A percentile compares a stretch with the other conserved stretches of the same genome.
Evolutionary conservation across 2,329 filamentous ascomycete species (phyloP).

Genomic region (Penicillium occitanis): DNA sequence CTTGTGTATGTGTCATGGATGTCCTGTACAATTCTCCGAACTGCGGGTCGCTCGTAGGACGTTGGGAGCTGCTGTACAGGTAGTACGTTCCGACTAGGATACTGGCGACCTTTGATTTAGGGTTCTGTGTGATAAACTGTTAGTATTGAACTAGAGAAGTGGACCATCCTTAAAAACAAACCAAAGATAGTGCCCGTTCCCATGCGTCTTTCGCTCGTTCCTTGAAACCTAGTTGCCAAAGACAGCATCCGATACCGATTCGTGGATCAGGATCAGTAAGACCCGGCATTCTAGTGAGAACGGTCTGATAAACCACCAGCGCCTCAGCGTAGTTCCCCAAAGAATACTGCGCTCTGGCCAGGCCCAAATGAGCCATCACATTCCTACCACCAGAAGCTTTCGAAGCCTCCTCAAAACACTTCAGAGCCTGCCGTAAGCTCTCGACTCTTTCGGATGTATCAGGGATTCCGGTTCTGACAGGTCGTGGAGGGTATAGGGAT

Average conservation of each 20-base stretch:
- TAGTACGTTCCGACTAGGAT: slow-evolving; percentile 88
- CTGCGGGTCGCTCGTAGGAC: slow-evolving; percentile 77
- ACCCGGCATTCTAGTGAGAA: slow-evolving; percentile 79
- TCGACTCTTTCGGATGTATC: slow-evolving; percentile 72
- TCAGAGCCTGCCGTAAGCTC: slow-evolving; percentile 78
- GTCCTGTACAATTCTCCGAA: slow-evolving; percentile 86
- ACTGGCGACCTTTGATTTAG: slow-evolving; percentile 84
- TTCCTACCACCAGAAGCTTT: slow-evolving; percentile 82
- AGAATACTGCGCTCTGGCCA: slow-evolving; percentile 81
- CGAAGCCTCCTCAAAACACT: slow-evolving; percentile 92
- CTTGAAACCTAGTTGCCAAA: slow-evolving; percentile 95
- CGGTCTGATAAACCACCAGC: slow-evolving; percentile 80
- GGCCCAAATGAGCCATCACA: slow-evolving; percentile 87
- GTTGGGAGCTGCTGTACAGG: slow-evolving; percentile 79
- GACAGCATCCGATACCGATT: slow-evolving; percentile 93
- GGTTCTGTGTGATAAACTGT: slow-evolving; percentile 48
- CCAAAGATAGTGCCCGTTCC: slow-evolving; percentile 80
- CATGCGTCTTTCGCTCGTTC: slow-evolving; percentile 88
- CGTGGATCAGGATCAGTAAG: slow-evolving; percentile 90
- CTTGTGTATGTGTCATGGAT: slow-evolving; percentile 93
- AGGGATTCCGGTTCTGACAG: slow-evolving; percentile 59
- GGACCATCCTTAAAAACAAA: slow-evolving; percentile 37
- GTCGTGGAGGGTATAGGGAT: slow-evolving; percentile 74
- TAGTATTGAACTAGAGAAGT: neutral
- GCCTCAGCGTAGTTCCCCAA: slow-evolving; percentile 83